Percentiles rank a stretch among this genome's conserved stretches.
These are phyloP conservation scores for Wickerhamiella spandovensis DNA, from an alignment of 805 yeast species.

Conservation along the genomic window DNA sequence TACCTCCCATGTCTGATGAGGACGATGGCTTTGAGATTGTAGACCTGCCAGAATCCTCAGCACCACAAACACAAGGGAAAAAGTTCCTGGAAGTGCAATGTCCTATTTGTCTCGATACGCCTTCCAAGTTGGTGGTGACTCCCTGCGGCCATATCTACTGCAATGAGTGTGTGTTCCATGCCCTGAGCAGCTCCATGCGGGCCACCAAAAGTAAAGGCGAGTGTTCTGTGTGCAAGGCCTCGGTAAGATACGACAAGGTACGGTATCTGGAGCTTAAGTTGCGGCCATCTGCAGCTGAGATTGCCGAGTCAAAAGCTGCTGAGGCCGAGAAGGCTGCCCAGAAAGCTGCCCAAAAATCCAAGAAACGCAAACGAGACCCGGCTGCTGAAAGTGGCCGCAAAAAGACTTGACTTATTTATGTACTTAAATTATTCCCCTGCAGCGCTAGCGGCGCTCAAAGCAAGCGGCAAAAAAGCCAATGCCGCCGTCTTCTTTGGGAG, in stretches of 20 bases:
- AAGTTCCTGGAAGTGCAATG: constrained; percentile 17
- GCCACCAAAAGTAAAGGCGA: constrained; percentile 21
- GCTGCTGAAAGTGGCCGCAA: not conserved
- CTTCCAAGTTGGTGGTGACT: constrained; percentile 22
- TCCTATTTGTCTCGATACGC: constrained; percentile 26
- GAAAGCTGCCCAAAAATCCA: not conserved
- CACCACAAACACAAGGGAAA: constrained; percentile 2
- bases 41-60: constrained; percentile 6
- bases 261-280: constrained; percentile 17
- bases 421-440: no score
- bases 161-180: constrained; percentile 24
- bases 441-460: constrained; percentile 39
- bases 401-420: not conserved
- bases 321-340: not conserved
- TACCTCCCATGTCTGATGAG: not conserved
- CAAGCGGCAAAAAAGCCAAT: constrained; percentile 96
- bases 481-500: constrained; percentile 91
- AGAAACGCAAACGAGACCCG: not conserved
- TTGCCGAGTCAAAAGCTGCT: not conserved
- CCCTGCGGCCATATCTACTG: constrained; percentile 29
- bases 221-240: constrained; percentile 25
- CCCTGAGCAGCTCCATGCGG: constrained; percentile 18
- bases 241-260: constrained; percentile 20
- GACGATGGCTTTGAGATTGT: constrained; percentile 9
- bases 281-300: not conserved